A percentile compares a stretch with the other conserved stretches of the same genome.
phyloP scores from a whole-genome alignment of 2,329 filamentous ascomycete genomes.

The Lecanicillium sp. region DNA sequence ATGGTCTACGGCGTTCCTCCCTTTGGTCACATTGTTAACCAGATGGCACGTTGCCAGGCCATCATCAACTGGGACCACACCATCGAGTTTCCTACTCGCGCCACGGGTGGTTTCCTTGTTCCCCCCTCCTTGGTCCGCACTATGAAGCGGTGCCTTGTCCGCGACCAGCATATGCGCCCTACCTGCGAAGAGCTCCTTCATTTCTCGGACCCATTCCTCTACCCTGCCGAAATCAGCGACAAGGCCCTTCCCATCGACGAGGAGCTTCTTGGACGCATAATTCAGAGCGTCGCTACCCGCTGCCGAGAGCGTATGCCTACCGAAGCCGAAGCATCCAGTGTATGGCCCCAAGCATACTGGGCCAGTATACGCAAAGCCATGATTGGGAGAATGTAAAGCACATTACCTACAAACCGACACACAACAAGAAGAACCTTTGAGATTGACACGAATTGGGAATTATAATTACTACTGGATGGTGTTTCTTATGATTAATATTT shows the following conservation, averaged over 20 bases:
- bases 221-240: constrained; percentile 52
- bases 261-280: constrained; percentile 55
- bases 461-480: constrained; percentile 5
- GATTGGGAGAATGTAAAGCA: constrained; percentile 24
- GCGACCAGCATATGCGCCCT: constrained; percentile 56
- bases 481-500: not conserved
- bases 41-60: constrained; percentile 77
- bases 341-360: constrained; percentile 59
- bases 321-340: constrained; percentile 47
- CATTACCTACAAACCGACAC: not conserved
- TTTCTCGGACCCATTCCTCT: constrained; percentile 56
- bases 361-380: constrained; percentile 50
- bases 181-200: constrained; percentile 58
- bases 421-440: too few relatives aligned
- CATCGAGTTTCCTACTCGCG: constrained; percentile 66
- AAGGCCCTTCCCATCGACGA: constrained; percentile 55
- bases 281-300: constrained; percentile 55
- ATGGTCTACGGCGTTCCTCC: constrained; percentile 97
- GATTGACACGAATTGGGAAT: constrained; percentile 6
- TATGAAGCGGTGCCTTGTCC: constrained; percentile 55
- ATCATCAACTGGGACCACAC: constrained; percentile 73
- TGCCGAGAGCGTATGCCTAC: constrained; percentile 54
- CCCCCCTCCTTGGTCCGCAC: constrained; percentile 55
- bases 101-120: constrained; percentile 58
- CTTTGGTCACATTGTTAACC: constrained; percentile 86